Percentiles rank a stretch among this genome's conserved stretches.
phyloP scores from a whole-genome alignment of 1,284 basidiomycete species.

The Ceratobasidium sp. region DNA sequence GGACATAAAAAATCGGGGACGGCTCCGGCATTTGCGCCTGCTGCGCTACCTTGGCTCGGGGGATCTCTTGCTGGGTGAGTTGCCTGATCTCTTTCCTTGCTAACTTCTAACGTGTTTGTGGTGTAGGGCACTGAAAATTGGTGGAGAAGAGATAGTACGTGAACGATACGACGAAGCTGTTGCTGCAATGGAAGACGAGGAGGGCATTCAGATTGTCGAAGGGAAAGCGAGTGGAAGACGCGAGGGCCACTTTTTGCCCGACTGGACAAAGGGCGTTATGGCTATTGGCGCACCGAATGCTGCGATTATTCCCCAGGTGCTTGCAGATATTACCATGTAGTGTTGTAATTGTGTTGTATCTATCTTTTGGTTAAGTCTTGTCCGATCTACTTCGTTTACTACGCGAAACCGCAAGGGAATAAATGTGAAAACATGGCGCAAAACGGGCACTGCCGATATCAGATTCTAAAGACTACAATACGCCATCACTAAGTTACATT shows the following conservation, averaged over 20 bases:
- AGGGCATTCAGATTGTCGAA: not conserved
- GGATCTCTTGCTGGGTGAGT: constrained; percentile 86
- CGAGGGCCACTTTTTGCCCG: constrained; percentile 31
- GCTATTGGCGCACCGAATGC: constrained; percentile 21
- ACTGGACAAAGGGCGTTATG: constrained; percentile 39
- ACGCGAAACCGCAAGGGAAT: too few species aligned
- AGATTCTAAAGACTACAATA: constrained; percentile 40
- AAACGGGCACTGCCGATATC: constrained; percentile 11
- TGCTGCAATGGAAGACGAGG: constrained; percentile 30
- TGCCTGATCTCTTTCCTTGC: not conserved
- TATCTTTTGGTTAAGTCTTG: too few species aligned
- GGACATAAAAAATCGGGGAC: constrained; percentile 69
- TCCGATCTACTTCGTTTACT: too few species aligned
- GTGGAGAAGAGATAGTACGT: constrained; percentile 79
- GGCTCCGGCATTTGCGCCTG: constrained; percentile 85
- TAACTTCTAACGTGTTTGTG: not conserved
- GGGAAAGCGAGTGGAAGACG: constrained; percentile 20
- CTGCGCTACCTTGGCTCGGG: constrained; percentile 89
- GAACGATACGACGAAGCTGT: constrained; percentile 85
- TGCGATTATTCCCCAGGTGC: constrained; percentile 23
- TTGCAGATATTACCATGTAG: constrained; percentile 9
- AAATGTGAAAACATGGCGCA: not conserved
- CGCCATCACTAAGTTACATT: constrained; percentile 36
- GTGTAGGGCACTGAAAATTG: constrained; percentile 78
- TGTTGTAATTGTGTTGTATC: not conserved